Evolutionary conservation across 345 rosid species (phyloP), one percentile per base, ranked within the genome.

Genomic region (Nasturtium officinale): DNA sequence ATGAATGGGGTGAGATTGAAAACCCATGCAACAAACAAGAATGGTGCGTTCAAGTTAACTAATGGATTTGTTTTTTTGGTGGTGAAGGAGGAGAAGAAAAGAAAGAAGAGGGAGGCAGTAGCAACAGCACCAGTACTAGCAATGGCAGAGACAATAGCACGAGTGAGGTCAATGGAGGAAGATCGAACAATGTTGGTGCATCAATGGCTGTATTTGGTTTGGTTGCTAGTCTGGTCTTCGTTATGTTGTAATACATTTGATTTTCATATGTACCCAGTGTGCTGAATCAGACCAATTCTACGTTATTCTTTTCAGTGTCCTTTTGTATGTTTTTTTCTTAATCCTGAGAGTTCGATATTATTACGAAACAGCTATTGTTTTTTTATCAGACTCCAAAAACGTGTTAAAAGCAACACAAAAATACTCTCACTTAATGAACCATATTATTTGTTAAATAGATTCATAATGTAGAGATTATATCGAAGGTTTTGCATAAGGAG

Each of bases 141-240:
- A 54, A 50, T 33, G 50, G 59, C 38, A 73, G 55, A 73, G 56
- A 21, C 10, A 56, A 5, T 1, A 47, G 47, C 66, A 58, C 2
- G 7, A 56, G 55, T 33, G 21, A 72, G 45, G 54, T 16, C 52
- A 74, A 58, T 50, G 78, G 73, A 58, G 78, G 78, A 74, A 3
- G 18, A 66, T 3, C 58, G 7, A 74, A 74, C 61, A 58, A 12
- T 4, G 43, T 67, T 58, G 67, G 61, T 58, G 61, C 61, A 66
- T 66, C 45, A 48, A 50, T 58, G 54, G 54, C 37, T 66, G 46
- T 67, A 9, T 58, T 58, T 58, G 61, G 73, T 67, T 74, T 74
- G 3, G 17, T 58, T 66, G 72, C 78, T 7, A 65, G 58, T 65
- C 11, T 65, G 10, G 9, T 73, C 26, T 66, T 48, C 30, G n/a